A percentile compares a stretch with the other conserved stretches of the same genome.
Evolutionary conservation across 306 rosid species (phyloP).

Genomic region (Cucurbita ficifolia): DNA sequence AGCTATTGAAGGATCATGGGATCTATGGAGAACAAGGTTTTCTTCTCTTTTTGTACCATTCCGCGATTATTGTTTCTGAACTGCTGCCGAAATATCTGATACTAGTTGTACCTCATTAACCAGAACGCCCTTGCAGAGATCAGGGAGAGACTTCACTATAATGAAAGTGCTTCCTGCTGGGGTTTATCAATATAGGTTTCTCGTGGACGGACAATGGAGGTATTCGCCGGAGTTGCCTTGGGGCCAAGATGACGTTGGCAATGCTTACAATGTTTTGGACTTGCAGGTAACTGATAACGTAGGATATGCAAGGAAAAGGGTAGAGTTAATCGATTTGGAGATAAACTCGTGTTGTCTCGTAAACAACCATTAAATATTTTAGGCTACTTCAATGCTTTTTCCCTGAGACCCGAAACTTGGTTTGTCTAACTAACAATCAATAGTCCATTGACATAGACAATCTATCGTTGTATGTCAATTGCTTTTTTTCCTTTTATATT

Average conservation of each 20-base stretch:
- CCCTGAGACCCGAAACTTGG: not conserved
- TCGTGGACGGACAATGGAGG: slow-evolving; percentile 88
- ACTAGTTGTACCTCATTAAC: slow-evolving; percentile 15
- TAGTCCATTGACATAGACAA: not conserved
- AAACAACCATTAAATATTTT: not conserved
- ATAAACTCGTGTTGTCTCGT: not conserved
- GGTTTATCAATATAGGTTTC: slow-evolving; percentile 82
- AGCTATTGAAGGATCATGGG: slow-evolving; percentile 93
- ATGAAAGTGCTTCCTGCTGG: slow-evolving; percentile 93
- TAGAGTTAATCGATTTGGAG: not conserved
- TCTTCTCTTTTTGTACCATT: slow-evolving; percentile 4
- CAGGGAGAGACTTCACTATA: slow-evolving; percentile 88
- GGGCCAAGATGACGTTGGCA: slow-evolving; percentile 65
- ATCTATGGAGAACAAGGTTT: slow-evolving; percentile 82
- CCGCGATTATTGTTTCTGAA: not conserved
- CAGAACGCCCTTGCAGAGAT: slow-evolving; percentile 75
- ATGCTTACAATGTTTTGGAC: slow-evolving; percentile 61
- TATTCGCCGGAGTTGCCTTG: slow-evolving; percentile 61
- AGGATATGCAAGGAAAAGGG: not conserved
- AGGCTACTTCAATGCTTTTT: not conserved
- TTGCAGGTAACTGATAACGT: slow-evolving; percentile 42
- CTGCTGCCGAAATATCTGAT: not conserved
- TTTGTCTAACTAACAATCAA: not conserved
- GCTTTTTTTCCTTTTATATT: not conserved
- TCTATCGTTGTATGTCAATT: not conserved